These are phyloP conservation scores for Silene conica DNA, from an alignment of 148 eudicot species.

Conservation along the genomic window DNA sequence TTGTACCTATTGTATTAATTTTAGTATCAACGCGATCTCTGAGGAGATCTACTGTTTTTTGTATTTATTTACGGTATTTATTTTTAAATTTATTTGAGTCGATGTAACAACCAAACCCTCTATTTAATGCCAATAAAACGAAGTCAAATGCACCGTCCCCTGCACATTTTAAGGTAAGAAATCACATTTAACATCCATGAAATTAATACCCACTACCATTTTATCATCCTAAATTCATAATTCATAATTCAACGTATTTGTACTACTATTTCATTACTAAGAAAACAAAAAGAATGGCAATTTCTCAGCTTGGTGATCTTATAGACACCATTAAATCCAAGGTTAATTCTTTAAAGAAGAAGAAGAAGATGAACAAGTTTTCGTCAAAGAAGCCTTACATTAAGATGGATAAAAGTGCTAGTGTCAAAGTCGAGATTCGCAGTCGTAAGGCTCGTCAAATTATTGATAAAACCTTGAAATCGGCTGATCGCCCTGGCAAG, in stretches of 20 bases:
- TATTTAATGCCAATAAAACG: neutral
- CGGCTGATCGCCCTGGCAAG: conserved; percentile 75
- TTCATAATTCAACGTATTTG: neutral
- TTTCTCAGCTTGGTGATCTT: conserved; percentile 16
- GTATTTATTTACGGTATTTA: too few species aligned
- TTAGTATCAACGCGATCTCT: too few species aligned
- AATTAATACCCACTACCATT: neutral
- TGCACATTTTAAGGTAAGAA: conserved; percentile 6
- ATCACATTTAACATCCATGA: neutral
- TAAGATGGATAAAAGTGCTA: conserved; percentile 85
- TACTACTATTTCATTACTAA: neutral
- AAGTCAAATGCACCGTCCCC: neutral
- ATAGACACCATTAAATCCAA: conserved; percentile 29
- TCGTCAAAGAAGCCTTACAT: conserved; percentile 52
- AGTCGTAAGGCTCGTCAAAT: conserved; percentile 67
- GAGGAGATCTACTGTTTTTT: too few species aligned
- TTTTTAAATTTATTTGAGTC: too few species aligned
- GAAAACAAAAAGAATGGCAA: neutral
- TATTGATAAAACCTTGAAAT: conserved; percentile 69
- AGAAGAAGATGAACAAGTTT: conserved; percentile 12
- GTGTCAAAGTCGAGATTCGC: conserved; percentile 83
- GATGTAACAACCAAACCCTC: conserved; percentile 3
- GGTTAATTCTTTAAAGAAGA: conserved; percentile 20
- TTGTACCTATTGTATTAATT: too few species aligned
- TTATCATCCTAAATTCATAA: neutral